A percentile compares a stretch with the other conserved stretches of the same genome.
Conservation (phyloP, 225 moss, liverwort and hornwort genomes). For the Asterella californica region DNA sequence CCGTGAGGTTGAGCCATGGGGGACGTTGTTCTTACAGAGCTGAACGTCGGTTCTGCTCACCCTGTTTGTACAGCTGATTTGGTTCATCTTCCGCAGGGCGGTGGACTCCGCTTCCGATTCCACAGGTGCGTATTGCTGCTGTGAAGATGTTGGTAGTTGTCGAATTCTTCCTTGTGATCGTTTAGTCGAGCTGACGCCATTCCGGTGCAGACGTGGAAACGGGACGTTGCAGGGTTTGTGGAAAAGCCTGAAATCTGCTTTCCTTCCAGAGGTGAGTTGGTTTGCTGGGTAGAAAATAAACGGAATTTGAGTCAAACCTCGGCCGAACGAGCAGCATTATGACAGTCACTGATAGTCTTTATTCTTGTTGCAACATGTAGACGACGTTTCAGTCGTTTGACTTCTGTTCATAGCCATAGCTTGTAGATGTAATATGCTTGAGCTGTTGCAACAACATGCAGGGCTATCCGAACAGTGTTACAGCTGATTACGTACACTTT, state of each 20-base stretch:
- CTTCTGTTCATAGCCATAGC: not conserved
- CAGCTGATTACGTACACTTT: slow-evolving; percentile 88
- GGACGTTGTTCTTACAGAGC: slow-evolving; percentile 28
- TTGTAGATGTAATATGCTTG: not conserved
- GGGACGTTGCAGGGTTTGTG: slow-evolving; percentile 54
- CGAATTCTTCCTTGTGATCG: not conserved
- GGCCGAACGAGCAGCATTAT: not conserved
- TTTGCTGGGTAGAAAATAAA: not conserved
- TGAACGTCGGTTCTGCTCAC: slow-evolving; percentile 27
- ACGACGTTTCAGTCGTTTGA: not conserved
- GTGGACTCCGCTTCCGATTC: slow-evolving; percentile 34
- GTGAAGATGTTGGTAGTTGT: not conserved
- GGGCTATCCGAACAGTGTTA: slow-evolving; percentile 96
- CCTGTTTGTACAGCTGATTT: slow-evolving; percentile 36
- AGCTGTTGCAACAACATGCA: slow-evolving; percentile 34
- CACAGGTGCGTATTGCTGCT: slow-evolving; percentile 18
- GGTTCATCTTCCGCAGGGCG: slow-evolving; percentile 16
- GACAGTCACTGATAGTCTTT: not conserved
- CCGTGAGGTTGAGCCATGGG: not conserved
- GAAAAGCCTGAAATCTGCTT: slow-evolving; percentile 80
- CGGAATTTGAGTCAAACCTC: not conserved
- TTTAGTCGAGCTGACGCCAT: slow-evolving; percentile 3
- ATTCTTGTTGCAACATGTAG: not conserved
- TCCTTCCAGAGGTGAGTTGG: slow-evolving; percentile 76
- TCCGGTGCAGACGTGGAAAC: slow-evolving; percentile 27